Evolutionary conservation across 306 rosid species (phyloP), one percentile per base, ranked within the genome.

Genomic region (Albizia julibrissin): DNA sequence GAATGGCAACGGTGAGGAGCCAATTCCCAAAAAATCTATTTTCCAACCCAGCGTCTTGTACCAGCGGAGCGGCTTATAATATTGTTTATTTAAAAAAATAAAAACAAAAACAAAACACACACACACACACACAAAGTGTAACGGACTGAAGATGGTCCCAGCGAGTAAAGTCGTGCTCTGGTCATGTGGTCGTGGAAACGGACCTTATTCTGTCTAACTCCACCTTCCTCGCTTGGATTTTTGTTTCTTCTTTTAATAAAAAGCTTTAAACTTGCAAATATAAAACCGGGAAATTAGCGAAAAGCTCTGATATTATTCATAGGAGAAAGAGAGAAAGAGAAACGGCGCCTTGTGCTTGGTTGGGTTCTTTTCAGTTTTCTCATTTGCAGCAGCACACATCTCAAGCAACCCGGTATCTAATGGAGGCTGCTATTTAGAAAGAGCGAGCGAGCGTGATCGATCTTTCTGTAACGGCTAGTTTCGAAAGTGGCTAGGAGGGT

Each of bases 401-500:
- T 71, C 58, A 71, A 71, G 56, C 75, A 13, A 14, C 74, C 16
- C 21, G 14, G 34, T 43, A 5, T 69, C 10, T 1, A 42, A 69
- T 22, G 54, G 75, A 43, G 44, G 39, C 37, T 71, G n/a, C 75
- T 13, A 44, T 71, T 11, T 44, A 61, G 65, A n/a, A n/a, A n/a
- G n/a, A 58, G 65, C 16, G 54, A 22, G 4, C 79, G 19, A 79
- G 42, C 81, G 26, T 52, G 47, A 27, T 77, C 78, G 78, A 76
- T 75, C 77, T 64, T 76, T 72, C 79, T 29, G 61, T 85, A 88
- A 89, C 90, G 89, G 87, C 88, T 94, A 87, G 67, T 77, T 85
- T 49, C 70, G 54, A 6, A 46, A 74, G 80, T 49, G 61, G 75
- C 12, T 5, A 6, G 58, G 11, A 11, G 18, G 15, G 39, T 0